A percentile compares a stretch with the other conserved stretches of the same genome.
phyloP scores from a whole-genome alignment of 2,329 filamentous ascomycete species.

The Penicillium brasilianum region DNA sequence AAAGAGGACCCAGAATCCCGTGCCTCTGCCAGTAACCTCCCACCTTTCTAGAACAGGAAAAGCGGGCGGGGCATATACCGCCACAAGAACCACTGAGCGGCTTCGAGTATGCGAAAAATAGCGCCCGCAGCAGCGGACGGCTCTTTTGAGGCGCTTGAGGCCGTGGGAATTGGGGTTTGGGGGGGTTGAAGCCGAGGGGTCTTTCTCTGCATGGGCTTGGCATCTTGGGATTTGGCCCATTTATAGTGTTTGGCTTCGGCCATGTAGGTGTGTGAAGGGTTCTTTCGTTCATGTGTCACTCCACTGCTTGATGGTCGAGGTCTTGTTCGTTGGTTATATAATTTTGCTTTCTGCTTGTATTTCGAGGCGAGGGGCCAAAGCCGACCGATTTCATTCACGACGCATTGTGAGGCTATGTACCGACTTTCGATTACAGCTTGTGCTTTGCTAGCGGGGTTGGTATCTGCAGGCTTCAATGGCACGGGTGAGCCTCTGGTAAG shows the following conservation, averaged over 20 bases:
- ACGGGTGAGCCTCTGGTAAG: not conserved
- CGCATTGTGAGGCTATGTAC: not conserved
- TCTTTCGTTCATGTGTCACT: too few species aligned
- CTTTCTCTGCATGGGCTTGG: not conserved
- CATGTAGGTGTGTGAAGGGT: too few species aligned
- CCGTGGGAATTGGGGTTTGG: too few species aligned
- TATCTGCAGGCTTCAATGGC: not conserved
- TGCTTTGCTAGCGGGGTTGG: not conserved
- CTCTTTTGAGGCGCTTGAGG: not conserved
- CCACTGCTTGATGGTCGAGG: too few species aligned
- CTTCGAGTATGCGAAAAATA: not conserved
- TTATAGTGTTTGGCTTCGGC: not conserved
- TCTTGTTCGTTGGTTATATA: not conserved
- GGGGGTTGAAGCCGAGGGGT: not conserved
- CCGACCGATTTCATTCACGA: not conserved
- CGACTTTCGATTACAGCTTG: not conserved
- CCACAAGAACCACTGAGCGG: not conserved
- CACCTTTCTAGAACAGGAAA: not conserved
- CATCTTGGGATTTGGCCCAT: not conserved
- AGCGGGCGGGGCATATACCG: not conserved
- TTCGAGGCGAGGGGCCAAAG: not conserved
- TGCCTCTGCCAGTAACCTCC: not conserved
- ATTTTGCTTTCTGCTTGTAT: not conserved
- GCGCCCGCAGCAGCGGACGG: not conserved
- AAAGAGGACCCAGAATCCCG: not conserved